Evolutionary conservation across 1,284 basidiomycete species (phyloP).

Genomic region (Ceraceosorus guamensis): DNA sequence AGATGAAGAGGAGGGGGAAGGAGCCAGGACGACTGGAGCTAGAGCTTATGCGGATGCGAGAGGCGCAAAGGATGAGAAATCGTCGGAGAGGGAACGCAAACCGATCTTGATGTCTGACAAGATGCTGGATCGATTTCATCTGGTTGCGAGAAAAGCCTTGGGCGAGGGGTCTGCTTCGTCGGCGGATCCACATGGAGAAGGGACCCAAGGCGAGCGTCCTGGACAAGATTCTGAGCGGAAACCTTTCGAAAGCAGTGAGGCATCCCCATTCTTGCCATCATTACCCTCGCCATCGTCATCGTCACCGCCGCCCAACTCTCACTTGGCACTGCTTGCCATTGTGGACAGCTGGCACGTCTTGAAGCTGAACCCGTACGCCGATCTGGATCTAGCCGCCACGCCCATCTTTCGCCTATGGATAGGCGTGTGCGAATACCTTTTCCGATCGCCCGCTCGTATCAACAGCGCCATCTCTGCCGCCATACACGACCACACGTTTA

Average conservation of each 20-base stretch:
- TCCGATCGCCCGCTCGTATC: conserved; percentile 56
- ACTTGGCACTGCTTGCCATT: conserved; percentile 93
- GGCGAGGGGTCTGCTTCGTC: not conserved
- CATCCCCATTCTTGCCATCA: no score
- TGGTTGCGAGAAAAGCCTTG: conserved; percentile 56
- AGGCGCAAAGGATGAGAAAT: no score
- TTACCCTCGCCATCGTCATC: not conserved
- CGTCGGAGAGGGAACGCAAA: conserved; percentile 36
- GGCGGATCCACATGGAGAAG: conserved; percentile 1
- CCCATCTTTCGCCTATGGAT: conserved; percentile 96
- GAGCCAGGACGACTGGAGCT: not conserved
- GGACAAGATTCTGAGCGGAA: not conserved
- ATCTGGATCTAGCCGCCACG: conserved; percentile 88
- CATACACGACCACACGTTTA: conserved; percentile 69
- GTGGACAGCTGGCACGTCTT: conserved; percentile 94
- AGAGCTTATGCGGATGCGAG: conserved; percentile 2
- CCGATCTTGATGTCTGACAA: conserved; percentile 81
- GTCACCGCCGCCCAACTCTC: conserved; percentile 70
- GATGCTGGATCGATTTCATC: conserved; percentile 79
- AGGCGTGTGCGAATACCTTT: conserved; percentile 92
- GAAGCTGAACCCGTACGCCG: conserved; percentile 78
- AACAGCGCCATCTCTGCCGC: conserved; percentile 55
- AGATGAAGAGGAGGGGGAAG: conserved; percentile 30
- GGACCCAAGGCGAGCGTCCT: not conserved
- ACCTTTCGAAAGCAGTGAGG: no score